Conservation (phyloP, 106 monocot genomes). For the Allium cepa region DNA sequence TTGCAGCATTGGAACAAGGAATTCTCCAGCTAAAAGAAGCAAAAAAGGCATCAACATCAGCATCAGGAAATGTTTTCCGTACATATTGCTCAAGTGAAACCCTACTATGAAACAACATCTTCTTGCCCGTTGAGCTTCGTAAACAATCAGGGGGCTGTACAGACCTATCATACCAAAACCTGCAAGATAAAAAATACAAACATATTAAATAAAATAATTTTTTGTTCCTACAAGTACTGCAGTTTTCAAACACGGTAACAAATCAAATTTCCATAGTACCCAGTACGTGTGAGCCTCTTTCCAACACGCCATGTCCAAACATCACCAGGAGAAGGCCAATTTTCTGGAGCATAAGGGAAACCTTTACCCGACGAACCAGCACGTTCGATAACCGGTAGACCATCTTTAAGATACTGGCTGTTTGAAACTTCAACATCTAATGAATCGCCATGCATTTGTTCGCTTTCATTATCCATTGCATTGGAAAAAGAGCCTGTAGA, state of each 20-base stretch:
- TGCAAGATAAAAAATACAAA: background rate
- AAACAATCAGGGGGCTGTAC: conserved; percentile 37
- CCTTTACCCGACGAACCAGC: conserved; percentile 57
- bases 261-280: conserved; percentile 4
- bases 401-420: conserved; percentile 1
- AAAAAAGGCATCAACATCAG: conserved; percentile 53
- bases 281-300: conserved; percentile 23
- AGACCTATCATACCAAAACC: conserved; percentile 56
- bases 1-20: conserved; percentile 6
- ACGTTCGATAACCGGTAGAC: conserved; percentile 10
- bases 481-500: conserved; percentile 6
- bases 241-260: background rate
- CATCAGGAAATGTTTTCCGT: conserved; percentile 35
- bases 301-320: conserved; percentile 83
- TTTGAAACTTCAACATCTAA: conserved; percentile 7
- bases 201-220: too few species aligned
- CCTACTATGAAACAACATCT: conserved; percentile 29
- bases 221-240: background rate
- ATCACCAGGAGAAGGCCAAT: conserved; percentile 72
- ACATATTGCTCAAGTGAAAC: conserved; percentile 35
- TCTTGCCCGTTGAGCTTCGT: conserved; percentile 10
- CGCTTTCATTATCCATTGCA: conserved; percentile 10
- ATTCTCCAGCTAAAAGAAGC: conserved; percentile 61
- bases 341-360: conserved; percentile 81
- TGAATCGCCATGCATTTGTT: conserved; percentile 17